Evolutionary conservation across 768 basidiomycete species (phyloP), one percentile per base, ranked within the genome.

Genomic region (Filobasidium floriforme): DNA sequence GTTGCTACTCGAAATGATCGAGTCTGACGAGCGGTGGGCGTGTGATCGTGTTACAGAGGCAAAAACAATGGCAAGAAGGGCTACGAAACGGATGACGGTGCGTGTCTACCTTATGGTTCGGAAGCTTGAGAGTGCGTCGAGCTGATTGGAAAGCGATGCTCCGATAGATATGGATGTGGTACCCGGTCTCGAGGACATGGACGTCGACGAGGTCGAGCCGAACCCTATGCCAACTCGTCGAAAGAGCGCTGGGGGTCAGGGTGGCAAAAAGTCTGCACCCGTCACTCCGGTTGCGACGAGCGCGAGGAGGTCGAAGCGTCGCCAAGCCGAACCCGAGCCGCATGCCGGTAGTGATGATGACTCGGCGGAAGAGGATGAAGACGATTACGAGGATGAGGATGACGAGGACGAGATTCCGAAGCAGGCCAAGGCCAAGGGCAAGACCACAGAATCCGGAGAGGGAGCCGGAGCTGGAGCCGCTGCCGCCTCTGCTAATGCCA

Each of bases 41-140:
- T 49, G 10, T 44, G 43, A 44, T 29, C 9, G 26, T 26, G 41
- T 49, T 40, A 22, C 19, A 57, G 24, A 24, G 41, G 24, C 22
- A 41, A 41, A 22, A 44, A 46, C 5, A 43, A n/a, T 65, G 32
- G 28, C 19, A 26, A 43, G 12, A 43, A 70, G 69, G 66, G 64
- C 63, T 14, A 69, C 59, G 57, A 68, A 59, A 7, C 41, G 29
- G 41, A 84, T 85, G 29, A 88, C 86, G 72, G 76, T 75, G 66
- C 46, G 74, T 73, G 70, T 71, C 70, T 1, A 52, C 51, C 62
- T 69, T 29, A 66, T 65, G 18, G 11, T 2, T 60, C 12, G 37
- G n/a, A 9, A 18, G 26, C 43, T 51, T 37, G 1, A 4, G 26
- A 59, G 19, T 24, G 55, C 14, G 12, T 60, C 41, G 41, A 14